phyloP scores from a whole-genome alignment of 495 filamentous ascomycete species.

The Penicillium desertorum region DNA sequence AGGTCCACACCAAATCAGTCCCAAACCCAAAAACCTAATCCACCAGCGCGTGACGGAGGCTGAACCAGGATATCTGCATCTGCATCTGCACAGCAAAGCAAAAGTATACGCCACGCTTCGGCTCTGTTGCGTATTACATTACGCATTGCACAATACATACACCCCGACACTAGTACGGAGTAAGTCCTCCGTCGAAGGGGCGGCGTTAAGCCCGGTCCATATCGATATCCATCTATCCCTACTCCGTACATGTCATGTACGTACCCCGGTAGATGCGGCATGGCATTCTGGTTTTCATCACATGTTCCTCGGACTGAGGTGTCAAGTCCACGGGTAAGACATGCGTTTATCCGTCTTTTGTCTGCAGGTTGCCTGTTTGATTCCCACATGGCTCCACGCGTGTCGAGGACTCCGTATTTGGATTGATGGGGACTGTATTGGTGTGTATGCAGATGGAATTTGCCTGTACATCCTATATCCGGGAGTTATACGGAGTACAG shows the following conservation, averaged over 20 bases:
- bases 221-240: background rate
- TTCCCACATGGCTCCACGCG: conserved; percentile 15
- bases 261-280: background rate
- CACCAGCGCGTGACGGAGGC: background rate
- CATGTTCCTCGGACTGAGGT: background rate
- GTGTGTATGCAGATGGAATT: background rate
- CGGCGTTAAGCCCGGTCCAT: background rate
- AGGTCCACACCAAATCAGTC: background rate
- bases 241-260: background rate
- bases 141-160: background rate
- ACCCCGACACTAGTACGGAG: background rate
- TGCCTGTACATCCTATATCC: background rate
- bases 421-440: background rate
- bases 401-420: background rate
- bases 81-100: background rate
- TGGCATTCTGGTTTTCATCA: background rate
- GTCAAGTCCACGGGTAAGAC: background rate
- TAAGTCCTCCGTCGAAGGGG: background rate
- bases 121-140: conserved; percentile 2
- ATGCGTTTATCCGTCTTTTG: conserved; percentile 7
- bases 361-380: conserved; percentile 4
- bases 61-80: conserved; percentile 6
- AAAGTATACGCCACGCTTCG: background rate
- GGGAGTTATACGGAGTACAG: background rate
- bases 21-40: background rate